Conservation (phyloP, 192 early-diverging fungal genomes). For the Mortierella antarctica region DNA sequence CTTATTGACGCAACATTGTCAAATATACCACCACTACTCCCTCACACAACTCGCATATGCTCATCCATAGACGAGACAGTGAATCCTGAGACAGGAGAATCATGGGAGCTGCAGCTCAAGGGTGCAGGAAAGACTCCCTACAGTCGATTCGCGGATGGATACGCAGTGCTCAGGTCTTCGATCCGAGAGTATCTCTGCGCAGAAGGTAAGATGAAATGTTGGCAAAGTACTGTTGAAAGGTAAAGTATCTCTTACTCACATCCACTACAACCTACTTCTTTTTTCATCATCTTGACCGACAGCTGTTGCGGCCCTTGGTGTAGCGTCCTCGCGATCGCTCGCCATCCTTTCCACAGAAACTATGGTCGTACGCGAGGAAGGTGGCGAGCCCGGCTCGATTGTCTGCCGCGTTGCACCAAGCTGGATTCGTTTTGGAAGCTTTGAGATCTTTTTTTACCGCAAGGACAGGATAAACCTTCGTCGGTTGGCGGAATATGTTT, state of each 20-base stretch:
- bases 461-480: slow-evolving; percentile 65
- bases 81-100: slow-evolving; percentile 33
- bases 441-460: slow-evolving; percentile 83
- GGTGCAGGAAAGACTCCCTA: slow-evolving; percentile 89
- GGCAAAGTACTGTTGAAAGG: slow-evolving; percentile 28
- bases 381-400: slow-evolving; percentile 78
- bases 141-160: slow-evolving; percentile 88
- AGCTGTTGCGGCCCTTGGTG: slow-evolving; percentile 70
- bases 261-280: neutral
- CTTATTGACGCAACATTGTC: neutral
- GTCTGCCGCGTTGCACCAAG: slow-evolving; percentile 78
- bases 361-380: slow-evolving; percentile 72
- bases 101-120: slow-evolving; percentile 88
- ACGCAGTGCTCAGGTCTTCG: slow-evolving; percentile 87
- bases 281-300: neutral
- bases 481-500: slow-evolving; percentile 78
- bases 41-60: neutral
- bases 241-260: slow-evolving; percentile 1
- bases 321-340: slow-evolving; percentile 84
- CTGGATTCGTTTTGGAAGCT: slow-evolving; percentile 91
- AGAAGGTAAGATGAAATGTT: slow-evolving; percentile 58
- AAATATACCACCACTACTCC: neutral
- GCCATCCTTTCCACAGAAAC: slow-evolving; percentile 72
- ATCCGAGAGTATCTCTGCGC: slow-evolving; percentile 86
- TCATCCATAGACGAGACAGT: slow-evolving; percentile 54